phyloP scores from a whole-genome alignment of 2,329 filamentous ascomycete genomes.

The Ambrosiella cleistominuta region DNA sequence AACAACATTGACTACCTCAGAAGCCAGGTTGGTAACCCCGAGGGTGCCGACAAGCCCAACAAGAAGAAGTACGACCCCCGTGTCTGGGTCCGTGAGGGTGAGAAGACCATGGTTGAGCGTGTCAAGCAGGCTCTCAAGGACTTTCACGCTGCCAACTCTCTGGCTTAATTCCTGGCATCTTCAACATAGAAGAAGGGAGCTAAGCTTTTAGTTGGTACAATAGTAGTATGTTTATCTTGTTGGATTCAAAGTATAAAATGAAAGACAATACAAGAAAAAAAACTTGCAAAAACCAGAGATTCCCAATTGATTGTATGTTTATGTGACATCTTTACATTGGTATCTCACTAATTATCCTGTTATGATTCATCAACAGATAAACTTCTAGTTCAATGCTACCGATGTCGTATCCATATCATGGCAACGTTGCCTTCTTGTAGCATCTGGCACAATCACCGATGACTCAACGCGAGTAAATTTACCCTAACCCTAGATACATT shows the following conservation, averaged over 20 bases:
- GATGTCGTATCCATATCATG: too few relatives aligned
- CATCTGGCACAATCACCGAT: too few relatives aligned
- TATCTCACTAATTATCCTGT: too few relatives aligned
- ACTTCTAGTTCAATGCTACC: too few relatives aligned
- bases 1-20: constrained; percentile 90
- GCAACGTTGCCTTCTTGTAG: too few relatives aligned
- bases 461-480: too few relatives aligned
- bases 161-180: constrained; percentile 6
- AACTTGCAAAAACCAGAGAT: constrained; percentile 1
- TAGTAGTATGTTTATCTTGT: not conserved
- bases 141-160: constrained; percentile 52
- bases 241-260: not conserved
- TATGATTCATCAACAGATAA: too few relatives aligned
- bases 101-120: constrained; percentile 87
- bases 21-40: constrained; percentile 81
- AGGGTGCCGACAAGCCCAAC: constrained; percentile 94
- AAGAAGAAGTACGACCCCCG: constrained; percentile 76
- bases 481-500: too few relatives aligned
- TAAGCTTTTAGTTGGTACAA: not conserved
- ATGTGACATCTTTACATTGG: too few relatives aligned
- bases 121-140: constrained; percentile 68
- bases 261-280: constrained; percentile 6
- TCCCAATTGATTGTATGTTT: not conserved
- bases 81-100: constrained; percentile 90
- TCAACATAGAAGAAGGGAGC: not conserved